Base-by-base conservation (phyloP, 768 basidiomycete species). In the Cantharellus cinnabarinus region DNA sequence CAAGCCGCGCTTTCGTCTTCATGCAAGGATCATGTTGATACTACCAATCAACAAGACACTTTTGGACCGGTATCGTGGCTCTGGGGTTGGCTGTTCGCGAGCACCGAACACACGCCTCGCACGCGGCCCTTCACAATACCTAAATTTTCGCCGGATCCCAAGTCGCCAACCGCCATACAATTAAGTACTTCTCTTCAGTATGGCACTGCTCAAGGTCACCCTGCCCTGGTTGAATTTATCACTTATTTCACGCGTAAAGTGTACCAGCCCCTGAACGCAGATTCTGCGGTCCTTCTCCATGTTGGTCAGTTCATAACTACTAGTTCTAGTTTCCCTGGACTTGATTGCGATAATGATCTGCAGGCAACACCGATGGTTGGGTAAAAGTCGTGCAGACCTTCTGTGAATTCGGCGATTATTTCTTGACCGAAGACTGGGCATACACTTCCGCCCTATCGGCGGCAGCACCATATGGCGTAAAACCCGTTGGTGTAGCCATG, bases 101-200 rank as follows among this genome's bases (percentile, higher is more conserved):
- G 10, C 52, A 14, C 52, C 52, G 10, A 29, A 29, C 50, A 38
- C 10, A 51, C 51, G 79, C 76, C 2, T 71, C 68, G 39, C 67
- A 73, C 7, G 67, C 83, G 57, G 71, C 20, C 20, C 20, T 29
- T 29, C 20, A 29, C 72, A 15, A 71, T 90, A 56, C 79, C 78
- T 4, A 89, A 86, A 69, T 84, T 77, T 55, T 67, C 66, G 1
- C 29, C 44, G 29, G 44, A 48, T 48, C 67, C 79, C 2, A 61
- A 65, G 15, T 60, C 68, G 5, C 68, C 74, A 15, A 66, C 68
- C 7, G 75, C 76, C 53, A 62, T 86, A 34, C 81, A 83, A 66
- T 73, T 91, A 2, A 73, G 79, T 0, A 72, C 69, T 10, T 75
- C 80, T 14, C 73, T 93, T 34, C 89, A 93, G 68, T 93, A 90